These are phyloP conservation scores for Penicillium maclennaniae DNA, from an alignment of 495 filamentous ascomycete genomes.

Conservation along the genomic window DNA sequence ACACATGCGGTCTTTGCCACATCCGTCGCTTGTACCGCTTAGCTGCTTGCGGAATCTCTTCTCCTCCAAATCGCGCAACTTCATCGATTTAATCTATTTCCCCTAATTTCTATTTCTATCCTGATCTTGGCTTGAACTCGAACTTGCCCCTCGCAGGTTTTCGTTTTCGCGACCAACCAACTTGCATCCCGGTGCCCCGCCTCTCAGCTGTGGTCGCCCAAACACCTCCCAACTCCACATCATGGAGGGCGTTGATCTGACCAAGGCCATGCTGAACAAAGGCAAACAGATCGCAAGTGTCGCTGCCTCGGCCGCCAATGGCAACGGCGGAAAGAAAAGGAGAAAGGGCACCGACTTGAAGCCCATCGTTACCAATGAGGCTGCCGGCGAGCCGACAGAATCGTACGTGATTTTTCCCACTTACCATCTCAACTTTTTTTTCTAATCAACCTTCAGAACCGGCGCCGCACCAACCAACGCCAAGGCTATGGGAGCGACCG, in stretches of 20 bases:
- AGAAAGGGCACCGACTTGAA: constrained; percentile 82
- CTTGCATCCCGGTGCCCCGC: constrained; percentile 23
- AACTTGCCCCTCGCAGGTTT: constrained; percentile 12
- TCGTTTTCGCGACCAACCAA: constrained; percentile 13
- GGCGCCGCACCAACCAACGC: constrained; percentile 34
- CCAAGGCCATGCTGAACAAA: constrained; percentile 72
- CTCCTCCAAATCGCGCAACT: background rate
- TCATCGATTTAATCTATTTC: background rate
- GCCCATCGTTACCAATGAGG: constrained; percentile 84
- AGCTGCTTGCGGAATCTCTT: constrained; percentile 26
- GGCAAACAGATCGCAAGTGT: constrained; percentile 69
- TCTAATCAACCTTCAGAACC: constrained; percentile 22
- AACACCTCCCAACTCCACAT: constrained; percentile 27
- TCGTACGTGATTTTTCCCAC: constrained; percentile 40
- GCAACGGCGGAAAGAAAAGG: constrained; percentile 72
- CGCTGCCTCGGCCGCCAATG: constrained; percentile 57
- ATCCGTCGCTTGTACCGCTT: constrained; percentile 10
- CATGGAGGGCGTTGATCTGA: constrained; percentile 75
- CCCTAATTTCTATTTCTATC: background rate
- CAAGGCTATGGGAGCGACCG: constrained; percentile 37
- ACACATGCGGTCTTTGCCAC: constrained; percentile 20
- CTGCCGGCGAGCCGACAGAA: constrained; percentile 42
- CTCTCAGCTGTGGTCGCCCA: constrained; percentile 19
- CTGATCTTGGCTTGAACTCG: background rate
- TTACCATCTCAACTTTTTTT: constrained; percentile 27